Evolutionary conservation across 2,329 filamentous ascomycete genomes (phyloP), one percentile per base, ranked within the genome.

Genomic region (Bipolaris oryzae): DNA sequence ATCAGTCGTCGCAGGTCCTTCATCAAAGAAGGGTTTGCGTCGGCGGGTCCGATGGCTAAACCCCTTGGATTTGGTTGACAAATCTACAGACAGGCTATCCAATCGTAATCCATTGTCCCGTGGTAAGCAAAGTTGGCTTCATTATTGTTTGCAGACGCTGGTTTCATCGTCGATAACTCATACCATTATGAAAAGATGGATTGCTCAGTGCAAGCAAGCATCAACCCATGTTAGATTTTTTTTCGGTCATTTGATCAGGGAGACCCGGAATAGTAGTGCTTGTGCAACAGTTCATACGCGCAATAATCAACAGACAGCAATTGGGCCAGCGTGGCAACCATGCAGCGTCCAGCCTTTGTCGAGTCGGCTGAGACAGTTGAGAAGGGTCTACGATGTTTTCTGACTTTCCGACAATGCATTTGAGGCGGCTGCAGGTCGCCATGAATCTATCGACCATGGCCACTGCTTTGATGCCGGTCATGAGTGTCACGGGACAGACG

Each of bases 371-470:
- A 74, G 69, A 75, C 70, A 71, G 43, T 61, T 56, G 53, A 61
- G 47, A 64, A 59, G 60, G 62, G 50, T 58, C 60, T 51, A 45
- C 58, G 53, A 59, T 60, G 64, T 63, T 61, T 63, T 64, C 69
- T 71, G 62, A 48, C 64, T 57, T 67, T 60, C 71, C 71, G 69
- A 70, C 43, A 38, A 58, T 46, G 65, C 60, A 66, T 60, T 69
- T 61, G 63, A 67, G 64, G 58, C 65, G 68, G 64, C 70, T 75
- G 72, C 72, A 71, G 63, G 67, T 66, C 59, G 72, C 70, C 71
- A 74, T 70, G 63, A 69, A 58, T 64, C 57, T 66, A 53, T 65
- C 54, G 58, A 63, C 59, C 57, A 52, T 60, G 69, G 57, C 53
- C 53, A 63, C 45, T 72, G 59, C 62, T 73, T 71, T 68, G 67